A percentile compares a stretch with the other conserved stretches of the same genome.
Evolutionary conservation across 139 green algal species (phyloP).

Genomic region (Ettlia oleoabundans): DNA sequence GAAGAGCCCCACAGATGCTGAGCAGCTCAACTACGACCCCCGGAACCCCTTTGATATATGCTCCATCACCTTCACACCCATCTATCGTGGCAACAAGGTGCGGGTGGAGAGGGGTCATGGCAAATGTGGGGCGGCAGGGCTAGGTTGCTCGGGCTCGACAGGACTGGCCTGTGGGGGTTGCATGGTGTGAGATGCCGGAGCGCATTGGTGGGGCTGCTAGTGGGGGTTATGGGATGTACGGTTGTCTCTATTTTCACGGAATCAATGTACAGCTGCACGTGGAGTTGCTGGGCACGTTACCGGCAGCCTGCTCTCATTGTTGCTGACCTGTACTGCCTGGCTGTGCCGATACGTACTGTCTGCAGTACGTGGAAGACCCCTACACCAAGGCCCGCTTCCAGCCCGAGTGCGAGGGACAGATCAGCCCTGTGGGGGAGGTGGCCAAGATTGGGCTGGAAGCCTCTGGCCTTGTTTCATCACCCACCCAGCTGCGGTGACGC

Average conservation of each 20-base stretch:
- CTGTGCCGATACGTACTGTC: not conserved
- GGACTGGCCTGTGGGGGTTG: not conserved
- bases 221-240: no score
- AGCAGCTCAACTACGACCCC: conserved; percentile 94
- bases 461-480: conserved; percentile 77
- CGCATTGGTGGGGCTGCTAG: no score
- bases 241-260: no score
- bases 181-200: not conserved
- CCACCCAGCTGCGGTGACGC: conserved; percentile 30
- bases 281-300: no score
- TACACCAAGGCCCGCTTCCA: conserved; percentile 92
- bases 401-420: conserved; percentile 81
- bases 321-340: no score
- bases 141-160: not conserved
- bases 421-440: conserved; percentile 90
- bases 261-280: no score
- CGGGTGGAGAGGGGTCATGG: no score
- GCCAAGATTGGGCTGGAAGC: conserved; percentile 86
- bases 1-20: conserved; percentile 84
- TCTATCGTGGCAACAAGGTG: conserved; percentile 84
- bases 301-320: no score
- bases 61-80: conserved; percentile 91
- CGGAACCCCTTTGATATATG: conserved; percentile 99
- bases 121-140: not conserved
- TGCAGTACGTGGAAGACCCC: conserved; percentile 77